These are phyloP conservation scores for Funneliformis mosseae DNA, from an alignment of 192 early-diverging fungal genomes.

Conservation along the genomic window DNA sequence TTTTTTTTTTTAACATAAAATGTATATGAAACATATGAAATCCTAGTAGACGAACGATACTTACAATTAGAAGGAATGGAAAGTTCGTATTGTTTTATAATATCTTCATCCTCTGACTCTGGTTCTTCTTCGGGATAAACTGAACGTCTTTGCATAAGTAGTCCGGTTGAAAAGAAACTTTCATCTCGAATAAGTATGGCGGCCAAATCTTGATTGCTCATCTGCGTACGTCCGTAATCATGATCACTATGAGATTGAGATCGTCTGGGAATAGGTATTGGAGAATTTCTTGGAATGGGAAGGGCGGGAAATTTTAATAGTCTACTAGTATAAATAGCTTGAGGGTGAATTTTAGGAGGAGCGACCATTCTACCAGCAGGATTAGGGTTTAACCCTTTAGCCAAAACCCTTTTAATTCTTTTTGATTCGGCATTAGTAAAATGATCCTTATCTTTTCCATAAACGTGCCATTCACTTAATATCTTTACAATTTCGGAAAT, in stretches of 20 bases:
- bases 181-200: conserved; percentile 14
- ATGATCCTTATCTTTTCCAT: background rate
- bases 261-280: background rate
- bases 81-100: conserved; percentile 15
- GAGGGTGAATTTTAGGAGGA: conserved; percentile 25
- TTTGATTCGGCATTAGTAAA: conserved; percentile 11
- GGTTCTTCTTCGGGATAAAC: background rate
- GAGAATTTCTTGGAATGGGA: background rate
- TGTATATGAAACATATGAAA: background rate
- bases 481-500: background rate
- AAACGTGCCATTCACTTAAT: conserved; percentile 17
- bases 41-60: background rate
- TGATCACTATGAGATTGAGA: background rate
- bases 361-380: background rate
- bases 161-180: conserved; percentile 4
- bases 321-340: conserved; percentile 29
- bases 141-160: conserved; percentile 18
- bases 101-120: conserved; percentile 6
- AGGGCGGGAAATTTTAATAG: conserved; percentile 25
- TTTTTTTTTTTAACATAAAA: no score
- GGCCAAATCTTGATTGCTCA: background rate
- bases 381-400: conserved; percentile 4
- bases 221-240: background rate
- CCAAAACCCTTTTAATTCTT: background rate
- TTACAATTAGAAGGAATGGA: conserved; percentile 27